phyloP scores from a whole-genome alignment of 108 stramenopile genomes.

The Cyclotella distinguenda region DNA sequence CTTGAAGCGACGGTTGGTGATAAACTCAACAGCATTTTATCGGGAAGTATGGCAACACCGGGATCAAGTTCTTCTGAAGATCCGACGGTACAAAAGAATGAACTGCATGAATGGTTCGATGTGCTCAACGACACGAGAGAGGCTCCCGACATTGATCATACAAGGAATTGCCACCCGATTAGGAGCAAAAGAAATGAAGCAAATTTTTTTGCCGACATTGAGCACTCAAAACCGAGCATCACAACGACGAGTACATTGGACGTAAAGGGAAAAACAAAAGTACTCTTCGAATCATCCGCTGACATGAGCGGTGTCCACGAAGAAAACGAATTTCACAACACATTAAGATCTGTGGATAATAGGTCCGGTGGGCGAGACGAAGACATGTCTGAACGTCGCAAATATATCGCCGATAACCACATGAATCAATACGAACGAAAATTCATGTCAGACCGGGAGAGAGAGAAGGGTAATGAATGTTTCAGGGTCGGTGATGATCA shows the following conservation, averaged over 20 bases:
- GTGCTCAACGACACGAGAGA: not conserved
- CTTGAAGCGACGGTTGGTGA: slow-evolving; percentile 42
- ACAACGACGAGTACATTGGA: not conserved
- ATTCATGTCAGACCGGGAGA: slow-evolving; percentile 46
- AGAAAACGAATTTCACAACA: too few relatives aligned
- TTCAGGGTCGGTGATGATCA: slow-evolving; percentile 44
- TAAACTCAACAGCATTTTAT: slow-evolving; percentile 36
- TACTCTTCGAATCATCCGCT: slow-evolving; percentile 61
- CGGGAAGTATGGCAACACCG: too few relatives aligned
- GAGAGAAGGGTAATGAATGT: slow-evolving; percentile 70
- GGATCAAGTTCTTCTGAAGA: too few relatives aligned
- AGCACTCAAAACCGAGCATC: too few relatives aligned
- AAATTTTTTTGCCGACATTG: too few relatives aligned
- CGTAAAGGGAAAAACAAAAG: slow-evolving; percentile 10
- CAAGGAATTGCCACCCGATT: not conserved
- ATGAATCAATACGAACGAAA: slow-evolving; percentile 23
- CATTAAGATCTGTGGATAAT: too few relatives aligned
- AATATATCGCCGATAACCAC: slow-evolving; percentile 21
- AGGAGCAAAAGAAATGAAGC: too few relatives aligned
- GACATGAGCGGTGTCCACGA: too few relatives aligned
- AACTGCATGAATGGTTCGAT: slow-evolving; percentile 24
- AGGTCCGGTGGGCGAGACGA: too few relatives aligned
- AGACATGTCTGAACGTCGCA: slow-evolving; percentile 21
- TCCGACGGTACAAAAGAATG: slow-evolving; percentile 10
- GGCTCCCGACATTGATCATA: not conserved